These are phyloP conservation scores for Phellopilus nigrolimitatus DNA, from an alignment of 1,284 basidiomycete genomes.

Conservation along the genomic window DNA sequence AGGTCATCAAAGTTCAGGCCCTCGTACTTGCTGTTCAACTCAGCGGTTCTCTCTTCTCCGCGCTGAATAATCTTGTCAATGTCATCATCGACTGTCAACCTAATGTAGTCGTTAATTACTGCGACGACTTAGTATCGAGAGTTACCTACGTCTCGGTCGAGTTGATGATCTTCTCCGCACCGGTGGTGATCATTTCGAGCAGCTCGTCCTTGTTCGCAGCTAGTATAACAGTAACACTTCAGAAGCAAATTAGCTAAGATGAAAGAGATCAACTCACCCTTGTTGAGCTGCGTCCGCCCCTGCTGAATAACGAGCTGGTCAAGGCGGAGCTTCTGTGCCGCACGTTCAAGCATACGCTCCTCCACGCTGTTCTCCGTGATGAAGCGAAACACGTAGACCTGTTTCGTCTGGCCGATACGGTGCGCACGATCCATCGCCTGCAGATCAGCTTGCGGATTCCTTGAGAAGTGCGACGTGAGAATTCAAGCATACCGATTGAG, in stretches of 20 bases:
- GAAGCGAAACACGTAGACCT: conserved; percentile 97
- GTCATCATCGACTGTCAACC: conserved; percentile 83
- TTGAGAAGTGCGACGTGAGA: no score
- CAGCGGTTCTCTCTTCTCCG: conserved; percentile 89
- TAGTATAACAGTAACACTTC: conserved; percentile 25
- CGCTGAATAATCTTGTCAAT: conserved; percentile 91
- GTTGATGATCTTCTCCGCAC: conserved; percentile 96
- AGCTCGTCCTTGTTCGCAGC: conserved; percentile 96
- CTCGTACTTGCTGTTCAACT: conserved; percentile 91
- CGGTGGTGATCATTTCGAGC: conserved; percentile 97
- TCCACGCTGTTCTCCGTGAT: conserved; percentile 94
- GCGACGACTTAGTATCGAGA: conserved; percentile 1
- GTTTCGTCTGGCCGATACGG: conserved; percentile 97
- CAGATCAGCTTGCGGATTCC: conserved; percentile 98
- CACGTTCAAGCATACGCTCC: conserved; percentile 94
- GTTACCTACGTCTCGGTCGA: conserved; percentile 53
- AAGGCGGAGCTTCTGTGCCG: conserved; percentile 92
- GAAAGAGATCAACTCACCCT: conserved; percentile 41
- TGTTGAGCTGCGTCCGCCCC: conserved; percentile 71
- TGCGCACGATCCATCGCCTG: conserved; percentile 99
- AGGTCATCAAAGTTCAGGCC: conserved; percentile 91
- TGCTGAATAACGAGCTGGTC: conserved; percentile 99
- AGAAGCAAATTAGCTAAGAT: background rate
- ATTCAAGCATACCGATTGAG: background rate
- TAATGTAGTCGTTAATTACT: conserved; percentile 28